Conservation (phyloP, 2,329 filamentous ascomycete genomes). For the Bipolaris oryzae region DNA sequence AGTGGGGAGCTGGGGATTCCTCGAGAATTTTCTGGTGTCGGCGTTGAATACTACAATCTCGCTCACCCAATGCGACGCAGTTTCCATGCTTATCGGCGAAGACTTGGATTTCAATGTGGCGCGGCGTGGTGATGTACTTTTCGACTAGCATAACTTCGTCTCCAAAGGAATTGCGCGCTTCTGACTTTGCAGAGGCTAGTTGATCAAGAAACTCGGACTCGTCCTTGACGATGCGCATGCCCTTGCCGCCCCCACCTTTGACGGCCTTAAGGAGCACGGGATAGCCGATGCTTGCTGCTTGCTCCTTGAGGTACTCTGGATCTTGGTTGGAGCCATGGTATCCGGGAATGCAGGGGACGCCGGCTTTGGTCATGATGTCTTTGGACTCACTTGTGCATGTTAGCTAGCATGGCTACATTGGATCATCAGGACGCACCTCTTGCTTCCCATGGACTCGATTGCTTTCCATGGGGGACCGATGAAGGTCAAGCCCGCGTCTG, state of each 20-base stretch:
- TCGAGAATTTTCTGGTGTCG: constrained; percentile 71
- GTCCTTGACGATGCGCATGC: constrained; percentile 67
- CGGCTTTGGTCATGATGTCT: constrained; percentile 94
- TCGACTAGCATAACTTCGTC: constrained; percentile 71
- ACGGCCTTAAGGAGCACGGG: constrained; percentile 70
- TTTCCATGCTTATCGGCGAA: constrained; percentile 71
- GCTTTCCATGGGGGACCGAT: constrained; percentile 86
- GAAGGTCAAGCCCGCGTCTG: constrained; percentile 88
- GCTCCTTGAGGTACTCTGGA: constrained; percentile 63
- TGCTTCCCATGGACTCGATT: constrained; percentile 85
- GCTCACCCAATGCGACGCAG: constrained; percentile 67
- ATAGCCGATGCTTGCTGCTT: constrained; percentile 74
- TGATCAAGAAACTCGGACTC: constrained; percentile 65
- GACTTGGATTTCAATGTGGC: constrained; percentile 71
- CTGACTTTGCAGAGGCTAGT: constrained; percentile 67
- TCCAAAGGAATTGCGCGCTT: constrained; percentile 68
- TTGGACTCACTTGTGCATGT: constrained; percentile 69
- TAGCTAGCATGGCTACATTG: constrained; percentile 1
- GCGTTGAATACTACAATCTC: constrained; percentile 70
- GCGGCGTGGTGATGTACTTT: constrained; percentile 70
- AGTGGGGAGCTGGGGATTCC: constrained; percentile 68
- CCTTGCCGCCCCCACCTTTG: constrained; percentile 71
- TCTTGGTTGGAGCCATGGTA: constrained; percentile 91
- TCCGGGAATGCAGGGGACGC: constrained; percentile 93
- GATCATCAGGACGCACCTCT: constrained; percentile 61